These are phyloP conservation scores for Trapa bicornis DNA, from an alignment of 345 rosid genomes.

Conservation along the genomic window DNA sequence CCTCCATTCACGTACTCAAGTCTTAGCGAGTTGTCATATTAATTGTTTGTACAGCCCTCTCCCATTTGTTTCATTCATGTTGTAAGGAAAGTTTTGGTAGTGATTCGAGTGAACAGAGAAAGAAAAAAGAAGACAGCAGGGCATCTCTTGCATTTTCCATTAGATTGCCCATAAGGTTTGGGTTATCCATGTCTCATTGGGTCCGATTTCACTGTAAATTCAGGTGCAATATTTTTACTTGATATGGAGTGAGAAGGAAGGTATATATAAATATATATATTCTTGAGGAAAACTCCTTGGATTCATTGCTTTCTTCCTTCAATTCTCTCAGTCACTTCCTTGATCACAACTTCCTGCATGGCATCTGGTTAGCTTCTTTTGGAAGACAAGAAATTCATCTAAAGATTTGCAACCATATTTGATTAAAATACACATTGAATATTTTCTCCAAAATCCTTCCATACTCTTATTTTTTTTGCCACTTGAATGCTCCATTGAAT, in stretches of 20 bases:
- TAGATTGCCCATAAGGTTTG: neutral
- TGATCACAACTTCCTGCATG: too few species aligned
- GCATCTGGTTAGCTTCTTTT: too few species aligned
- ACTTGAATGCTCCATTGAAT: too few species aligned
- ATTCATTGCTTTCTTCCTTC: neutral
- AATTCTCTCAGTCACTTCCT: too few species aligned
- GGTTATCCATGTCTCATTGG: neutral
- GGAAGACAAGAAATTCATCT: too few species aligned
- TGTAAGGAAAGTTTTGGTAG: constrained; percentile 55
- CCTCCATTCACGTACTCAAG: constrained; percentile 9
- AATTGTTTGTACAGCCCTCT: constrained; percentile 52
- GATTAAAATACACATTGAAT: too few species aligned
- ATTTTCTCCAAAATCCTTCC: too few species aligned
- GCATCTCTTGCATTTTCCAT: neutral
- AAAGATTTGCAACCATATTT: too few species aligned
- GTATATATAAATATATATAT: neutral
- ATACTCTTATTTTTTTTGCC: too few species aligned
- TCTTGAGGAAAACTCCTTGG: neutral
- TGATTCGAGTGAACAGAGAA: constrained; percentile 4
- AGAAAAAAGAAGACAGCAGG: neutral
- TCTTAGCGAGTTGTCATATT: constrained; percentile 20
- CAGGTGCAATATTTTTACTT: neutral
- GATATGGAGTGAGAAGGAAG: neutral
- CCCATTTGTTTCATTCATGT: constrained; percentile 60
- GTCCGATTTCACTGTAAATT: neutral